Percentiles rank a stretch among this genome's conserved stretches.
These are phyloP conservation scores for Vaucheria bursata DNA, from an alignment of 352 stramenopile species.

Conservation along the genomic window DNA sequence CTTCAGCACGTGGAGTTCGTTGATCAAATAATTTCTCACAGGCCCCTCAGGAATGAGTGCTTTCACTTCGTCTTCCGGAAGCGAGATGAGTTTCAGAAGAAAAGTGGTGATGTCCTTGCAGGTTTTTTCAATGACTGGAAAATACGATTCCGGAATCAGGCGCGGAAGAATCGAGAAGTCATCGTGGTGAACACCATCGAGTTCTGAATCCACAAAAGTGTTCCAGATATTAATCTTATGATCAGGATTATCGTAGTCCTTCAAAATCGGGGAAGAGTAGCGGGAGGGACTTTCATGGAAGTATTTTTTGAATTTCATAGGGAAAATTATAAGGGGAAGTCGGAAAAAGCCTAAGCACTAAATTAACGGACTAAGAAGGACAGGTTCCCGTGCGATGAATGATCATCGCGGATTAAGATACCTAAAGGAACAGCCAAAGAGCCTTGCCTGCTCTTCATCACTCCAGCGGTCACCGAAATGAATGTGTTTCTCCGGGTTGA, in stretches of 20 bases:
- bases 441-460: too few species aligned
- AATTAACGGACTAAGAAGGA: too few species aligned
- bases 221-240: not conserved
- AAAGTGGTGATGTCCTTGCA: not conserved
- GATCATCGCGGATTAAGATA: too few species aligned
- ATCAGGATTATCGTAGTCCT: not conserved
- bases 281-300: not conserved
- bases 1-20: not conserved
- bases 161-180: not conserved
- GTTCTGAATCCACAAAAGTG: not conserved
- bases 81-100: constrained; percentile 3
- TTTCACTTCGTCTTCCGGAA: not conserved
- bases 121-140: not conserved
- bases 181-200: not conserved
- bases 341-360: too few species aligned
- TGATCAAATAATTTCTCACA: not conserved
- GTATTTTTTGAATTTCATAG: constrained; percentile 3
- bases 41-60: not conserved
- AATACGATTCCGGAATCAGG: constrained; percentile 2
- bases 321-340: too few species aligned
- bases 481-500: too few species aligned
- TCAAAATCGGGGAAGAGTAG: not conserved
- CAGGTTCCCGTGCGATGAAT: too few species aligned
- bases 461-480: too few species aligned
- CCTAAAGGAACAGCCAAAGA: too few species aligned